Conservation (phyloP, 139 green algal species). For the Micractinium conductrix region DNA sequence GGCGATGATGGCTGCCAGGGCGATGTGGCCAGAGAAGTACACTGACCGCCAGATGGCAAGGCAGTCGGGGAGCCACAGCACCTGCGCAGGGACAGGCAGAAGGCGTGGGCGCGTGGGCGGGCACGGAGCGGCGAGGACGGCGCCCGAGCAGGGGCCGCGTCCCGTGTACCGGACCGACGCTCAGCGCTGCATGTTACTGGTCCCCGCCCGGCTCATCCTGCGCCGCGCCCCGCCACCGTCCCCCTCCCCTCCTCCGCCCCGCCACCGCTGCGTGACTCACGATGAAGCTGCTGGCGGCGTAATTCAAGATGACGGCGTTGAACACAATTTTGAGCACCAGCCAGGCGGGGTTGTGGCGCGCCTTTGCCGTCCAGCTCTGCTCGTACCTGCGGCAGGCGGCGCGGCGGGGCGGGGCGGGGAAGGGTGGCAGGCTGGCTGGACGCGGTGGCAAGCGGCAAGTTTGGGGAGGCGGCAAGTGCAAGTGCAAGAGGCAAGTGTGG, state of each 20-base stretch:
- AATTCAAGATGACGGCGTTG: constrained; percentile 56
- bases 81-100: constrained; percentile 18
- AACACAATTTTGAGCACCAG: constrained; percentile 45
- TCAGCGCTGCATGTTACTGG: too few relatives aligned
- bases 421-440: neutral
- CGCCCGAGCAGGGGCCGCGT: too few relatives aligned
- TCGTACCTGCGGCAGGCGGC: constrained; percentile 49
- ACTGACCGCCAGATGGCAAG: constrained; percentile 52
- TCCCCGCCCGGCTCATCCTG: too few relatives aligned
- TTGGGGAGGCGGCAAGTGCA: neutral
- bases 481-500: neutral
- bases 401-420: neutral
- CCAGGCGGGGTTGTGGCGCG: constrained; percentile 35
- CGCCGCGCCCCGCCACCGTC: too few relatives aligned
- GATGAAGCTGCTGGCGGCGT: constrained; percentile 55
- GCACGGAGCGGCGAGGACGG: too few relatives aligned
- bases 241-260: too few relatives aligned
- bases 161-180: too few relatives aligned
- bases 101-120: too few relatives aligned
- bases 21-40: constrained; percentile 50
- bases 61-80: constrained; percentile 46
- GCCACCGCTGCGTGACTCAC: constrained; percentile 32
- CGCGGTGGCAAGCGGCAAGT: neutral
- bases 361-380: constrained; percentile 12
- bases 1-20: constrained; percentile 48